Evolutionary conservation across 2,329 filamentous ascomycete genomes (phyloP).

Genomic region (Pezicula carpinea): DNA sequence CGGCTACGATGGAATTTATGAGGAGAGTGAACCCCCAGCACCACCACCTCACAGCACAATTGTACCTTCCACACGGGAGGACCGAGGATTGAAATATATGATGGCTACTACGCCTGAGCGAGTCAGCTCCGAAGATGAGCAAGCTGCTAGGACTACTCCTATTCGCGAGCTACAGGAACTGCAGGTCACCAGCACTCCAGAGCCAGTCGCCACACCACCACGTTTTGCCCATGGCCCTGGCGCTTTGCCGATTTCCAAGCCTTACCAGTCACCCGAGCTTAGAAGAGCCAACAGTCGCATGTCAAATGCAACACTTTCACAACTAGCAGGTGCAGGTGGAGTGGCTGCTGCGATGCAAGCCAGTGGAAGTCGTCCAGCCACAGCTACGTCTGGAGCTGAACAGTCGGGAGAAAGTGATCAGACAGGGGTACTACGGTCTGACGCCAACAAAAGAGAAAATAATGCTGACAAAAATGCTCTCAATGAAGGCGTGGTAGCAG

Average conservation of each 20-base stretch:
- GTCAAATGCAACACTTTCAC: conserved; percentile 74
- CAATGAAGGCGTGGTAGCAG: conserved; percentile 31
- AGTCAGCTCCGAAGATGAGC: conserved; percentile 54
- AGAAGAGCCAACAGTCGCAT: conserved; percentile 79
- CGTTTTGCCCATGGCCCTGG: conserved; percentile 73
- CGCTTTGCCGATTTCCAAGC: conserved; percentile 62
- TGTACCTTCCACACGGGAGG: conserved; percentile 7
- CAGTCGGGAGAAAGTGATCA: conserved; percentile 29
- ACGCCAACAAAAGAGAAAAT: conserved; percentile 27
- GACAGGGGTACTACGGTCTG: conserved; percentile 36
- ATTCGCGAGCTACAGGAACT: conserved; percentile 50
- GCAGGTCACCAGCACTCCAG: conserved; percentile 54
- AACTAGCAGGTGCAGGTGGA: conserved; percentile 68
- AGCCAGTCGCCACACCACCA: conserved; percentile 74
- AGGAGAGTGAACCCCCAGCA: conserved; percentile 11
- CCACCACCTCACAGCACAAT: conserved; percentile 22
- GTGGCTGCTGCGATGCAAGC: conserved; percentile 36
- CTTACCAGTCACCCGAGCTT: conserved; percentile 71
- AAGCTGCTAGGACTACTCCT: conserved; percentile 31
- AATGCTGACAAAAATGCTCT: conserved; percentile 28
- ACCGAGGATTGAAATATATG: conserved; percentile 37
- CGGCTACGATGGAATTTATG: conserved; percentile 22
- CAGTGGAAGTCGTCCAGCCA: conserved; percentile 24
- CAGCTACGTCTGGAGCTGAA: conserved; percentile 16
- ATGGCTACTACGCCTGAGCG: conserved; percentile 45